Evolutionary conservation across 2,329 filamentous ascomycete genomes (phyloP).

Genomic region (Tolypocladium ovalisporum): DNA sequence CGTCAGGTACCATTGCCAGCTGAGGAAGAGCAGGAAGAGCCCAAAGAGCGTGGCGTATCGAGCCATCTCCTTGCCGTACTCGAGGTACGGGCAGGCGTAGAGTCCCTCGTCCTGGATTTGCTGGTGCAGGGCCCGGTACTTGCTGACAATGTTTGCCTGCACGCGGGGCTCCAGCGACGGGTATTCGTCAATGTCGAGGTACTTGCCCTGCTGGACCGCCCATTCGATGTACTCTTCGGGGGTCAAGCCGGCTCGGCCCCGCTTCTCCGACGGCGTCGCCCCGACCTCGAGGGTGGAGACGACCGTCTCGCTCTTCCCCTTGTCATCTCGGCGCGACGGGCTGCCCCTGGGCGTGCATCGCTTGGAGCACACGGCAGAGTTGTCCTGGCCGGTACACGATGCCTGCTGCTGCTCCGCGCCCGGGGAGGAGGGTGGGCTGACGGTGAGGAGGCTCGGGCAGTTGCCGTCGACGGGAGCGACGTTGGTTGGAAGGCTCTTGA

Average conservation of each 20-base stretch:
- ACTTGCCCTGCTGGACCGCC: constrained; percentile 67
- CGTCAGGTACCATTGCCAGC: constrained; percentile 52
- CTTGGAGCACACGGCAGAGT: background rate
- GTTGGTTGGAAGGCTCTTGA: background rate
- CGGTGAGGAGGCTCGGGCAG: background rate
- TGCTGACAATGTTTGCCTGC: constrained; percentile 64
- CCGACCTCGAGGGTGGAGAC: background rate
- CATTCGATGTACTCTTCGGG: constrained; percentile 69
- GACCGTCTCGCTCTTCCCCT: background rate
- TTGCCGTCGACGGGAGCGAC: background rate
- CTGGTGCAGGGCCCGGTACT: constrained; percentile 67
- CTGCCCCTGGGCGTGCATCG: constrained; percentile 1
- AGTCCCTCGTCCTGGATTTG: constrained; percentile 64
- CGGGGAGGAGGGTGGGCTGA: background rate
- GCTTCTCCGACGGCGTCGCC: background rate
- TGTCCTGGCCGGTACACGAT: background rate
- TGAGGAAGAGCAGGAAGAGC: constrained; percentile 50
- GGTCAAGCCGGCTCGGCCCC: constrained; percentile 21
- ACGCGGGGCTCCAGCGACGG: constrained; percentile 63
- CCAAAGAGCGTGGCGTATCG: constrained; percentile 59
- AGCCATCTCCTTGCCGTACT: constrained; percentile 63
- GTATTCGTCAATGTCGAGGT: constrained; percentile 69
- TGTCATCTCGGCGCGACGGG: background rate
- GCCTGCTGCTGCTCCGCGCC: background rate
- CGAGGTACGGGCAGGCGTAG: constrained; percentile 73